phyloP scores from a whole-genome alignment of 768 basidiomycete genomes.

The Lactifluus subvellereus region DNA sequence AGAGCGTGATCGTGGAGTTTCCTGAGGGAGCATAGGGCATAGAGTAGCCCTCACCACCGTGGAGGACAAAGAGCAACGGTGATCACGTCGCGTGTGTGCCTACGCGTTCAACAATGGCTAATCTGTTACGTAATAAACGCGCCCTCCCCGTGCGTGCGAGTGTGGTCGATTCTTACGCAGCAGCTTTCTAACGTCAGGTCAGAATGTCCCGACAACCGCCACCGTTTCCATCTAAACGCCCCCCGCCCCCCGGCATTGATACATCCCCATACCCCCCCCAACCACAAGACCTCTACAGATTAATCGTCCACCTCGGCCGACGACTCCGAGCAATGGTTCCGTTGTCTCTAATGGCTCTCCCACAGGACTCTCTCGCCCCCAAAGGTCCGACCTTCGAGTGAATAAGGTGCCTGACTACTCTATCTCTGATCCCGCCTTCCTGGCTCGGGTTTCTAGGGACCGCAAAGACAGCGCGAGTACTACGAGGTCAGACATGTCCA shows the following conservation, averaged over 20 bases:
- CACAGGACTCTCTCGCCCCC: conserved; percentile 23
- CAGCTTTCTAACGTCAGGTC: background rate
- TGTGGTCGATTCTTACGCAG: background rate
- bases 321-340: conserved; percentile 24
- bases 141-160: background rate
- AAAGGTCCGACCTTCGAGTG: conserved; percentile 20
- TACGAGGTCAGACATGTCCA: conserved; percentile 21
- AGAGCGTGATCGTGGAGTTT: background rate
- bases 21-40: background rate
- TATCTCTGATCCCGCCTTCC: background rate
- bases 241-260: conserved; percentile 3
- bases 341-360: conserved; percentile 18
- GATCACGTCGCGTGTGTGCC: background rate
- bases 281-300: conserved; percentile 22
- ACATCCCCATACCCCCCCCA: conserved; percentile 5
- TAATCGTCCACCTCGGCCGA: conserved; percentile 21
- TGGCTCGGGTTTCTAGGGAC: conserved; percentile 9
- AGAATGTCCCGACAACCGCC: conserved; percentile 19
- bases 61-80: background rate
- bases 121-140: conserved; percentile 15
- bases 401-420: conserved; percentile 17
- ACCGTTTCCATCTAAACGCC: conserved; percentile 15
- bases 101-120: background rate
- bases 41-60: background rate
- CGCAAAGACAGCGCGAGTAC: conserved; percentile 22